Evolutionary conservation across 2,329 filamentous ascomycete species (phyloP).

Genomic region (Ophiostoma quercus): DNA sequence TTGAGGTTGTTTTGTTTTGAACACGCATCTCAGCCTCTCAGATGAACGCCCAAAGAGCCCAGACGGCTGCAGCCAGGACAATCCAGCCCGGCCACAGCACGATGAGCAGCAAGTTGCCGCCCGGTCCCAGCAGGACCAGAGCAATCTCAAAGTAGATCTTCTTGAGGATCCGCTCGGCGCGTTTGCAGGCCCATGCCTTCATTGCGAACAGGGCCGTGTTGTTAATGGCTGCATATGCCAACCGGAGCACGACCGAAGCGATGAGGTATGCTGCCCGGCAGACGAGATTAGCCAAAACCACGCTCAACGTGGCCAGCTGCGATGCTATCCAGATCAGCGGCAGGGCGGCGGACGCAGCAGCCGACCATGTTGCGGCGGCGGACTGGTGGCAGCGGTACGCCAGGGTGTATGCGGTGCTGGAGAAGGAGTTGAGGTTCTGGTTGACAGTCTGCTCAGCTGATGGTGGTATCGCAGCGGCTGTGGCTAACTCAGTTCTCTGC

Average conservation of each 20-base stretch:
- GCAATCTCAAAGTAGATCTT: slow-evolving; percentile 44
- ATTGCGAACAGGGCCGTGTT: slow-evolving; percentile 11
- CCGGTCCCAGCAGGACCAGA: slow-evolving; percentile 46
- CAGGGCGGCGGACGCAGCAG: neutral
- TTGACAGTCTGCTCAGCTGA: neutral
- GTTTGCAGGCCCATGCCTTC: slow-evolving; percentile 17
- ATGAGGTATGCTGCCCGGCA: neutral
- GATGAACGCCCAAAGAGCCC: slow-evolving; percentile 39
- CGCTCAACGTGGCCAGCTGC: neutral
- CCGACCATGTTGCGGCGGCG: neutral
- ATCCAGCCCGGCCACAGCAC: slow-evolving; percentile 57
- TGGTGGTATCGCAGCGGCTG: neutral
- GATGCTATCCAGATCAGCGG: neutral
- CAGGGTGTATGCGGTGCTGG: neutral
- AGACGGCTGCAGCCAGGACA: slow-evolving; percentile 38
- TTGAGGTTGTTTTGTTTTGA: too few relatives aligned
- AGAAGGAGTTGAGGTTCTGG: neutral
- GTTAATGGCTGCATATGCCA: neutral
- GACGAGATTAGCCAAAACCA: neutral
- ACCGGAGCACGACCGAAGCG: neutral
- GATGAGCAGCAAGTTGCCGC: slow-evolving; percentile 47
- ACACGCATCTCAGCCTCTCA: neutral
- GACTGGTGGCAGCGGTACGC: slow-evolving; percentile 14
- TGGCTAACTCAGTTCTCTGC: neutral
- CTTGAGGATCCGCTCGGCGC: slow-evolving; percentile 24